phyloP scores from a whole-genome alignment of 139 green algal species.

The Ettlia oleoabundans region DNA sequence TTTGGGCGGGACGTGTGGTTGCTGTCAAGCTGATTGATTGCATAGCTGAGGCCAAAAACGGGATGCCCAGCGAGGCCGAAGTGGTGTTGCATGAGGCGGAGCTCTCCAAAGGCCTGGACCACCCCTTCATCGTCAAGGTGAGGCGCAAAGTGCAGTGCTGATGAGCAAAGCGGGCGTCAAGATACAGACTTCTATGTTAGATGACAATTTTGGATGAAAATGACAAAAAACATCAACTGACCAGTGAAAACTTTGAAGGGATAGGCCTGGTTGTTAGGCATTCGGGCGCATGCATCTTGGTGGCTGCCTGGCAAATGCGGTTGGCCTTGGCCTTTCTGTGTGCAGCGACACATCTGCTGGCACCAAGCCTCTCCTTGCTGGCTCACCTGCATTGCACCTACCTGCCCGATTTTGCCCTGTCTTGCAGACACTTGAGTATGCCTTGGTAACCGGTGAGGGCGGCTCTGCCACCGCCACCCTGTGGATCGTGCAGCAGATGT shows the following conservation, averaged over 20 bases:
- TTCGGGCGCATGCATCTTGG: too few species aligned
- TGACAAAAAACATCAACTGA: too few species aligned
- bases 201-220: too few species aligned
- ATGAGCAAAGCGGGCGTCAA: not conserved
- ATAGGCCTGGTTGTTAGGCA: too few species aligned
- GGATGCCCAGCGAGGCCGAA: not conserved
- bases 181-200: too few species aligned
- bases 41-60: not conserved
- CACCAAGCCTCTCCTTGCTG: not conserved
- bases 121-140: slow-evolving; percentile 34
- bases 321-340: not conserved
- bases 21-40: slow-evolving; percentile 35
- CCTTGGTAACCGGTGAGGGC: not conserved
- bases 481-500: slow-evolving; percentile 44
- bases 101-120: slow-evolving; percentile 12
- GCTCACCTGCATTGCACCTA: not conserved
- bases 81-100: slow-evolving; percentile 11
- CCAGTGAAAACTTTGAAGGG: too few species aligned
- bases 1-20: slow-evolving; percentile 3
- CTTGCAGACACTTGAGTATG: slow-evolving; percentile 24
- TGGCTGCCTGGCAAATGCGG: not conserved
- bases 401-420: too few species aligned
- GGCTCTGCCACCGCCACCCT: not conserved
- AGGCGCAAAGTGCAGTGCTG: not conserved
- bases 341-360: not conserved